Evolutionary conservation across 305 asterid species (phyloP).

Genomic region (Fraxinus sp.): DNA sequence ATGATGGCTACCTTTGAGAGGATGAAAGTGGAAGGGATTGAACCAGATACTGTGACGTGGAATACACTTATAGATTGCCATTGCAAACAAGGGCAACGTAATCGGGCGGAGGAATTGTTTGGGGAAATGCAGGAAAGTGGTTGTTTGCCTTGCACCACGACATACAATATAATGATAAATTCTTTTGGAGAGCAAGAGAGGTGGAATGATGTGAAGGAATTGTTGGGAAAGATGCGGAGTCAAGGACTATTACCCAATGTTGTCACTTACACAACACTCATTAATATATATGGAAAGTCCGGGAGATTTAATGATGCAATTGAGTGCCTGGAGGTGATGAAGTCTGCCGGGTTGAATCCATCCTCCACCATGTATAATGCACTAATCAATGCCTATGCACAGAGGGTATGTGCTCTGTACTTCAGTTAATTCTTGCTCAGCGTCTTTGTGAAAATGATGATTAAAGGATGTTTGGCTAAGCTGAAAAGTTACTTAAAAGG

Average conservation of each 20-base stretch:
- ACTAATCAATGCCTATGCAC: slow-evolving; percentile 94
- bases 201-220: slow-evolving; percentile 80
- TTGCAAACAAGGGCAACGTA: slow-evolving; percentile 70
- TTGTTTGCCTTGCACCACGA: slow-evolving; percentile 70
- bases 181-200: slow-evolving; percentile 76
- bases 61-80: slow-evolving; percentile 90
- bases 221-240: slow-evolving; percentile 70
- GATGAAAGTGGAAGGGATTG: slow-evolving; percentile 80
- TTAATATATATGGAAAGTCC: slow-evolving; percentile 80
- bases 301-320: slow-evolving; percentile 83
- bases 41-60: slow-evolving; percentile 88
- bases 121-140: slow-evolving; percentile 68
- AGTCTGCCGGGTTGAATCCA: slow-evolving; percentile 80
- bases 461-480: background rate
- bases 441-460: background rate
- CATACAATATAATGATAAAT: slow-evolving; percentile 86
- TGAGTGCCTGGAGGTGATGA: slow-evolving; percentile 94
- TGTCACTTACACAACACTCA: slow-evolving; percentile 82
- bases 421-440: background rate
- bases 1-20: slow-evolving; percentile 77
- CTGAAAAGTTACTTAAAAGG: background rate
- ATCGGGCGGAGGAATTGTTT: slow-evolving; percentile 65
- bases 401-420: slow-evolving; percentile 54
- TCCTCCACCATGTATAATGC: slow-evolving; percentile 94
- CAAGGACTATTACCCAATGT: slow-evolving; percentile 81